Conservation (phyloP, 768 basidiomycete species). For the Dioszegia hungarica region DNA sequence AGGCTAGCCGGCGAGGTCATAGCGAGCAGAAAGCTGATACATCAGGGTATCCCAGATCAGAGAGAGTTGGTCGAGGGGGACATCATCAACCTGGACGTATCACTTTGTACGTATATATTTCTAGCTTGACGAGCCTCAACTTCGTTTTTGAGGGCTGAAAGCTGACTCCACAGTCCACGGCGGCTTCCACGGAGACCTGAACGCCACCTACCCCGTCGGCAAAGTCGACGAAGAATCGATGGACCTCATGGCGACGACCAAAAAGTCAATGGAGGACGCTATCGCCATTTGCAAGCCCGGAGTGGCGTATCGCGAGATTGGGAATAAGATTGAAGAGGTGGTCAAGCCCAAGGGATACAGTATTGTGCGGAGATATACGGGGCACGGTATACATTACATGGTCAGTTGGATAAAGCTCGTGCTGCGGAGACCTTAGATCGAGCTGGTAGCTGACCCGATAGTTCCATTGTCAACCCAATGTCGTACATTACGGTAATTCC, state of each 20-base stretch:
- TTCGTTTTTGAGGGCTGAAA: neutral
- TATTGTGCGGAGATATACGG: slow-evolving; percentile 87
- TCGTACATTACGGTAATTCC: slow-evolving; percentile 92
- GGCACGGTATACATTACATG: slow-evolving; percentile 75
- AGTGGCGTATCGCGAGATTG: slow-evolving; percentile 56
- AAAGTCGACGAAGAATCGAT: slow-evolving; percentile 64
- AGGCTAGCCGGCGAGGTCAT: neutral
- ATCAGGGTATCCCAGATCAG: slow-evolving; percentile 77
- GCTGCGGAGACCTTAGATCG: neutral
- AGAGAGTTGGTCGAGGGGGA: slow-evolving; percentile 66
- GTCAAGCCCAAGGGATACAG: slow-evolving; percentile 77
- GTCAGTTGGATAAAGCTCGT: too few species aligned
- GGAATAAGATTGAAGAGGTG: slow-evolving; percentile 62
- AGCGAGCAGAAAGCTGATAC: neutral
- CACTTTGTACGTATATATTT: slow-evolving; percentile 40
- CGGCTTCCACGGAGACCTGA: slow-evolving; percentile 90
- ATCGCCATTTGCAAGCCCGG: slow-evolving; percentile 94
- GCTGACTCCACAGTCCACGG: slow-evolving; percentile 9
- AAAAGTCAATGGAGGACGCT: slow-evolving; percentile 77
- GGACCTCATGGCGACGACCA: slow-evolving; percentile 74
- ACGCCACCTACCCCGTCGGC: slow-evolving; percentile 75
- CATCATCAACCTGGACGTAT: slow-evolving; percentile 78
- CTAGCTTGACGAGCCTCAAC: neutral
- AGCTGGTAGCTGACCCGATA: slow-evolving; percentile 38
- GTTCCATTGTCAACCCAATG: slow-evolving; percentile 79